Evolutionary conservation across 1,139 yeast species (phyloP).

Genomic region (Taiozyma onychis): DNA sequence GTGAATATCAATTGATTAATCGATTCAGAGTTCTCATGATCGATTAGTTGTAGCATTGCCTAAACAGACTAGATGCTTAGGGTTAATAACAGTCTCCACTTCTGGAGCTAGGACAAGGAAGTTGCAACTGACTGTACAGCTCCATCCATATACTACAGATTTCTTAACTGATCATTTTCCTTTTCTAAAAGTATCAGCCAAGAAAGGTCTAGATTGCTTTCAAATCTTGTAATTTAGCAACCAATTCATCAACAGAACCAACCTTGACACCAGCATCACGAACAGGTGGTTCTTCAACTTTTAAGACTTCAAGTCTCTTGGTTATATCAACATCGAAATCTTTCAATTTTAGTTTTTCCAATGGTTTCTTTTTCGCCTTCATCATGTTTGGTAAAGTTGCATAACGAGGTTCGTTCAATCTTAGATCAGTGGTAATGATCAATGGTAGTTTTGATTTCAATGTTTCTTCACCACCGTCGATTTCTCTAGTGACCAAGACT

Average conservation of each 20-base stretch:
- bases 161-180: not conserved
- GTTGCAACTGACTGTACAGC: too few relatives aligned
- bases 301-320: conserved; percentile 61
- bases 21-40: too few relatives aligned
- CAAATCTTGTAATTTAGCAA: conserved; percentile 67
- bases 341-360: conserved; percentile 61
- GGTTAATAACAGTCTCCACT: too few relatives aligned
- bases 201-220: conserved; percentile 3
- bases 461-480: conserved; percentile 92
- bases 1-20: too few relatives aligned
- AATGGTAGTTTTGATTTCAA: conserved; percentile 75
- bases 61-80: too few relatives aligned
- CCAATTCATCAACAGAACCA: conserved; percentile 72
- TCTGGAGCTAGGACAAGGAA: too few relatives aligned
- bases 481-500: conserved; percentile 81
- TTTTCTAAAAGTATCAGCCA: not conserved
- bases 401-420: conserved; percentile 91
- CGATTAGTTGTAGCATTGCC: too few relatives aligned
- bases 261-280: conserved; percentile 83
- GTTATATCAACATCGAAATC: conserved; percentile 62
- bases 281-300: conserved; percentile 79
- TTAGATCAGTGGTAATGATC: conserved; percentile 85
- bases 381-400: conserved; percentile 91
- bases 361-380: conserved; percentile 97
- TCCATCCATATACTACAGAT: not conserved